Evolutionary conservation across 331 rosid genomes (phyloP).

Genomic region (Phaseolus coccineus): DNA sequence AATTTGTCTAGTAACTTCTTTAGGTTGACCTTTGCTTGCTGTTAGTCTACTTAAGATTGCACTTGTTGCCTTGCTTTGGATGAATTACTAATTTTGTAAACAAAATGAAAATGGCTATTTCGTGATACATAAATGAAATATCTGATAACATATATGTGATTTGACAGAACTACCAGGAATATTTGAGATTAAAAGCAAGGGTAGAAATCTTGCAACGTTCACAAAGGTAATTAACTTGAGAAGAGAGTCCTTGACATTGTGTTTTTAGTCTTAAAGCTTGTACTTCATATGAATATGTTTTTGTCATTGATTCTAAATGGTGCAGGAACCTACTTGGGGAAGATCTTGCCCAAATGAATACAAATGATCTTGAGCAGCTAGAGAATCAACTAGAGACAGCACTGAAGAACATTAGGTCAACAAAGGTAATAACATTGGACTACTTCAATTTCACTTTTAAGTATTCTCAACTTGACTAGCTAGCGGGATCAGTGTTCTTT

Average conservation of each 20-base stretch:
- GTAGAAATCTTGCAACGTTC: slow-evolving; percentile 75
- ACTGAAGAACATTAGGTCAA: slow-evolving; percentile 72
- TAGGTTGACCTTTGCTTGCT: not conserved
- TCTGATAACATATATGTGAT: not conserved
- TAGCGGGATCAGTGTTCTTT: not conserved
- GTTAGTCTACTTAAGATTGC: not conserved
- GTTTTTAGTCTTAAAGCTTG: not conserved
- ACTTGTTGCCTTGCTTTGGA: not conserved
- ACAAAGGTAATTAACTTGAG: slow-evolving; percentile 61
- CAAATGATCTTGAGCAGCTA: slow-evolving; percentile 66
- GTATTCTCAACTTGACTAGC: not conserved
- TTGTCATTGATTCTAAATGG: slow-evolving; percentile 1
- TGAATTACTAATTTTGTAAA: not conserved
- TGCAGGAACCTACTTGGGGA: slow-evolving; percentile 81
- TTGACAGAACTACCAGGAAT: slow-evolving; percentile 71
- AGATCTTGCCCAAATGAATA: slow-evolving; percentile 65
- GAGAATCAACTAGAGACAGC: slow-evolving; percentile 76
- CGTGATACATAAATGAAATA: not conserved
- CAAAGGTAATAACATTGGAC: slow-evolving; percentile 56
- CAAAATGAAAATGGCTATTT: not conserved
- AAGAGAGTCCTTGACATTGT: not conserved
- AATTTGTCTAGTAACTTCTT: not conserved
- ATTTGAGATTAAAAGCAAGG: slow-evolving; percentile 70
- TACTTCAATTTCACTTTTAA: slow-evolving; percentile 8
- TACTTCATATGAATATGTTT: not conserved